Base-by-base conservation (phyloP, 306 rosid species). In the Neltuma alba region DNA sequence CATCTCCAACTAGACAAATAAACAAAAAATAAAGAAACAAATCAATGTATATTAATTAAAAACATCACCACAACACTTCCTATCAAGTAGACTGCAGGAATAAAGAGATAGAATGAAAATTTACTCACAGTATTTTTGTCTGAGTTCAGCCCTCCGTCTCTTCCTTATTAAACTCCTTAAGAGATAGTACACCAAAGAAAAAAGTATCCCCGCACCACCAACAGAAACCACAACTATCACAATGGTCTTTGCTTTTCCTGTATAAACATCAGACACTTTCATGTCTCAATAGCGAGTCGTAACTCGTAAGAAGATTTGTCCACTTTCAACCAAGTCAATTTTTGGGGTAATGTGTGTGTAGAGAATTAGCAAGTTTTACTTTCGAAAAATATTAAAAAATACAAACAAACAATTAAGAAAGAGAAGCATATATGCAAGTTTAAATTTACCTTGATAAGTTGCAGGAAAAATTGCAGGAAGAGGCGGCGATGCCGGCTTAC, bases 51-150 rank as follows among this genome's bases (percentile, higher is more conserved):
- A 20, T 4, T 52, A 50, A 20, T 16, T 50, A 18, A 52, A 52
- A 7, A 13, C 60, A 52, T n/a, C 12, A 21, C 6, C 60, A n/a
- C 11, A 52, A n/a, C 60, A 50, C 57, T 50, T 55, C 14, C 23
- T 55, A 5, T 5, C 7, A 55, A 10, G 6, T 15, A 23, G 23
- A 55, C 62, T 23, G 1, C 5, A 23, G 2, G 15, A 9, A 10
- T 55, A 55, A 25, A 55, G 15, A n/a, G 62, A 1, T 10, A 54
- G 12, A 55, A 21, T 3, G 31, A 23, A 55, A 21, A 23, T 9
- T 55, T 23, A 23, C 81, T 2, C 40, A 77, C 81, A 77, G 15
- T 77, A 55, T 55, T 55, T 67, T 77, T 67, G 58, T 25, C 41
- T 52, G 10, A 77, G 81, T 23, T 27, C 68, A 52, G 68, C 57